Base-by-base conservation (phyloP, 331 rosid species). In the Ulmus americana region DNA sequence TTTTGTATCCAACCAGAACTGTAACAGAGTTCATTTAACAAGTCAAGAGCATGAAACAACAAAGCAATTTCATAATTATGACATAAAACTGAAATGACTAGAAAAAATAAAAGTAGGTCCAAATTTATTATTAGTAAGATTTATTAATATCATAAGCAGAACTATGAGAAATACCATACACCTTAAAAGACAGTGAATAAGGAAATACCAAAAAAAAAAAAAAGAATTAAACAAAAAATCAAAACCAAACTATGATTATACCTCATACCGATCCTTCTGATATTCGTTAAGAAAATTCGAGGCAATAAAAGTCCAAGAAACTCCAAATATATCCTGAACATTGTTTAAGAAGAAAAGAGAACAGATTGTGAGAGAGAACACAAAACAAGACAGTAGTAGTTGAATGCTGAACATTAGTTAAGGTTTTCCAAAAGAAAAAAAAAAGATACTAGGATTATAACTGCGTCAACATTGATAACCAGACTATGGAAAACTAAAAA, bases 251-350 rank as follows among this genome's bases (percentile, higher is more conserved):
- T 45, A 71, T 44, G 16, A 74, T 43, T 45, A 67, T 74, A 90
- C 97, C 94, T 90, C 95, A 69, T 81, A 90, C 60, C 62, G 66
- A 71, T 61, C 65, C 76, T 85, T 90, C 61, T 80, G 78, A 55
- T 77, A 65, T 79, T 92, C 95, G 54, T 82, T 82, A 58, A 92
- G 78, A 72, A 92, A 92, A 79, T 77, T 83, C 45, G 95, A 76
- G 39, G 95, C 88, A 76, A 92, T 69, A 67, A 80, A 79, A 14
- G 88, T 63, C 98, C 98, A 92, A 18, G 82, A 78, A 60, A 78
- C 77, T 77, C 95, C 95, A 40, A 92, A 86, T 69, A 79, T 89
- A 60, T 85, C 89, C 98, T 92, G 91, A 75, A 84, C 67, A 61
- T 51, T 9, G 11, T 49, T n/a, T 0, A 13, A 47, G 22, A 7